Evolutionary conservation across 2,329 filamentous ascomycete genomes (phyloP).

Genomic region (Curvularia eragrostidis): DNA sequence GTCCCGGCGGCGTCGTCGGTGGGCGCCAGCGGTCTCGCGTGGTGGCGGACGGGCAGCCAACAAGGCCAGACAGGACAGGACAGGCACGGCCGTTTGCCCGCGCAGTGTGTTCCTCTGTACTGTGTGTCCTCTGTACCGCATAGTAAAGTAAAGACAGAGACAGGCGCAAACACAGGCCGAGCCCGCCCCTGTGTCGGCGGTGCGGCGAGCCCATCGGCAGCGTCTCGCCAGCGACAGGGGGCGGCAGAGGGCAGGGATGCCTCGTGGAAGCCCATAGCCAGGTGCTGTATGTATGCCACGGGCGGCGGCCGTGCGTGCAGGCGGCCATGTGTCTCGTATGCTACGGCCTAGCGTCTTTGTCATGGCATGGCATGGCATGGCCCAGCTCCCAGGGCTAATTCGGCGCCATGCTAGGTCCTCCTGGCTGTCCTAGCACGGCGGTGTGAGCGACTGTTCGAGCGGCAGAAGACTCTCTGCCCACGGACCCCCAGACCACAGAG

Average conservation of each 20-base stretch:
- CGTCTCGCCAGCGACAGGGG: constrained; percentile 21
- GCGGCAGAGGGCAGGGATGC: constrained; percentile 39
- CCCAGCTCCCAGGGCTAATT: constrained; percentile 30
- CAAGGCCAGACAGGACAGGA: too few relatives aligned
- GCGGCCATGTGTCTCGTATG: constrained; percentile 41
- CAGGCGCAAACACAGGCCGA: too few relatives aligned
- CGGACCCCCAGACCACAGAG: constrained; percentile 28
- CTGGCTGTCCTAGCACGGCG: constrained; percentile 39
- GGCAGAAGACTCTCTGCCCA: constrained; percentile 35
- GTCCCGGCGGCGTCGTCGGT: neutral
- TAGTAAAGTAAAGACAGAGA: too few relatives aligned
- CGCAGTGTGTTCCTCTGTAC: neutral
- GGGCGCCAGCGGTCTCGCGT: neutral
- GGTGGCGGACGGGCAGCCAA: too few relatives aligned
- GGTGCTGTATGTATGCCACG: constrained; percentile 35
- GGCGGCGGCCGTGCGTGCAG: constrained; percentile 22
- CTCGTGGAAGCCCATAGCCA: constrained; percentile 44
- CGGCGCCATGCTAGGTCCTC: constrained; percentile 38
- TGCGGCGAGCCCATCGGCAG: constrained; percentile 23
- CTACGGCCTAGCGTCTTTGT: constrained; percentile 33
- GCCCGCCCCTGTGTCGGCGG: constrained; percentile 13
- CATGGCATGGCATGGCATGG: constrained; percentile 43
- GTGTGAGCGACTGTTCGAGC: constrained; percentile 32
- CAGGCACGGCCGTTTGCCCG: too few relatives aligned
- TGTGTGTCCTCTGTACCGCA: neutral